phyloP scores from a whole-genome alignment of 2,329 filamentous ascomycete genomes.

The Fusarium citri region DNA sequence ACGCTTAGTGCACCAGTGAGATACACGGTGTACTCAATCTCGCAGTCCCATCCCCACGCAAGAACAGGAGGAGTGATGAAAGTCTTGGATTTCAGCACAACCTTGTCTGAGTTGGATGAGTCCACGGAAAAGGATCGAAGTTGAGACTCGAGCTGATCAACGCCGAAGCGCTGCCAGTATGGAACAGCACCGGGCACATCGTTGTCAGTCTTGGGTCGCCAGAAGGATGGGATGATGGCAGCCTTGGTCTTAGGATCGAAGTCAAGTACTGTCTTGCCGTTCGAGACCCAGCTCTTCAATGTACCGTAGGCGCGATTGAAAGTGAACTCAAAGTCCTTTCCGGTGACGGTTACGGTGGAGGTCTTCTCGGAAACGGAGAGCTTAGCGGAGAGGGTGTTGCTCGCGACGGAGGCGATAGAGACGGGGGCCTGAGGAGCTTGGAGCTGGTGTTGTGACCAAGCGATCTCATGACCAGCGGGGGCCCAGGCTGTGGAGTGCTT shows the following conservation, averaged over 20 bases:
- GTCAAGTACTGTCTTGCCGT: conserved; percentile 51
- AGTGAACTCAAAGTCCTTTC: conserved; percentile 51
- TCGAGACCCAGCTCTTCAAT: conserved; percentile 56
- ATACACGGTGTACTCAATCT: conserved; percentile 64
- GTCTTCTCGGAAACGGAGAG: conserved; percentile 37
- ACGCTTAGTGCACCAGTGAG: conserved; percentile 59
- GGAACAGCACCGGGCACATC: conserved; percentile 65
- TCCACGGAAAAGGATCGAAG: conserved; percentile 56
- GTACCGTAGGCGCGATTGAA: conserved; percentile 61
- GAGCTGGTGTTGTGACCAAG: conserved; percentile 64
- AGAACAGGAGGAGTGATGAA: conserved; percentile 70
- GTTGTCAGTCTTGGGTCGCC: conserved; percentile 75
- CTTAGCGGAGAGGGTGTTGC: conserved; percentile 34
- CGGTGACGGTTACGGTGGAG: conserved; percentile 19
- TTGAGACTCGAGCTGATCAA: conserved; percentile 60
- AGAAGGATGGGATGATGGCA: conserved; percentile 64
- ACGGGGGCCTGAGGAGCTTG: neutral
- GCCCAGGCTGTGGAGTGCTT: conserved; percentile 62
- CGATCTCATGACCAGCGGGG: conserved; percentile 63
- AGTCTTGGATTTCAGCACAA: conserved; percentile 64
- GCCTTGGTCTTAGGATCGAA: conserved; percentile 50
- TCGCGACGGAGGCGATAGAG: neutral
- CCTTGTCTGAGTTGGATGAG: conserved; percentile 56
- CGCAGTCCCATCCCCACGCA: conserved; percentile 66
- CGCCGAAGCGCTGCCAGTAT: conserved; percentile 68